Evolutionary conservation across 495 filamentous ascomycete genomes (phyloP), one percentile per base, ranked within the genome.

Genomic region (Podospora fimiseda): DNA sequence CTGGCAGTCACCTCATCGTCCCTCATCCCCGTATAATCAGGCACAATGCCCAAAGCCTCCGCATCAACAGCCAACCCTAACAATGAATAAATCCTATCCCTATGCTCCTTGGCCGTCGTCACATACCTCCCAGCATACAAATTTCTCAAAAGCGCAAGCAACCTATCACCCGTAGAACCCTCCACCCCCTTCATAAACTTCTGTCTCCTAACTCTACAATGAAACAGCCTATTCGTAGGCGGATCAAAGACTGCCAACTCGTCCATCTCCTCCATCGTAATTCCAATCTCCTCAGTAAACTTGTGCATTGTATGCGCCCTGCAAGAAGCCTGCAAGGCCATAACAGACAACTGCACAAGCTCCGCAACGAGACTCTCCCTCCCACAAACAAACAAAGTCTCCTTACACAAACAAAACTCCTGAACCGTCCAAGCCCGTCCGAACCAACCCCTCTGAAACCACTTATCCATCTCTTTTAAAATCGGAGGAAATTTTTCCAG

Each of bases 341-440:
- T 9, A 21, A 15, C 43, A 11, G 27, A 33, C 6, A 33, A 11
- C 6, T 33, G 27, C 19, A 54, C 37, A 27, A 53, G 27, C 19
- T 52, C 49, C 1, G 20, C 38, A 5, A 13, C 37, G n/a, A 54
- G 3, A n/a, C 9, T 19, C 50, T 53, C 42, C 22, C 21, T 30
- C 11, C 58, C 58, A 42, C 58, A 60, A 3, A 50, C 53, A 30
- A 67, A 61, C 2, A 63, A 38, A 53, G 60, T 63, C 23, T 62
- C 57, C 39, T 33, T 9, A 15, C 60, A 48, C 13, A 67, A 52
- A 13, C 57, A 53, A 48, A 64, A 62, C 33, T 64, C 61, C 37
- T 69, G 67, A 6, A 68, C 57, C 43, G 65, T 56, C 64, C 64
- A 70, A 7, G 60, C 61, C 1, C 63, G 38, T 13, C 46, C 41